phyloP scores from a whole-genome alignment of 2,329 filamentous ascomycete genomes.

The Colletotrichum sp. region DNA sequence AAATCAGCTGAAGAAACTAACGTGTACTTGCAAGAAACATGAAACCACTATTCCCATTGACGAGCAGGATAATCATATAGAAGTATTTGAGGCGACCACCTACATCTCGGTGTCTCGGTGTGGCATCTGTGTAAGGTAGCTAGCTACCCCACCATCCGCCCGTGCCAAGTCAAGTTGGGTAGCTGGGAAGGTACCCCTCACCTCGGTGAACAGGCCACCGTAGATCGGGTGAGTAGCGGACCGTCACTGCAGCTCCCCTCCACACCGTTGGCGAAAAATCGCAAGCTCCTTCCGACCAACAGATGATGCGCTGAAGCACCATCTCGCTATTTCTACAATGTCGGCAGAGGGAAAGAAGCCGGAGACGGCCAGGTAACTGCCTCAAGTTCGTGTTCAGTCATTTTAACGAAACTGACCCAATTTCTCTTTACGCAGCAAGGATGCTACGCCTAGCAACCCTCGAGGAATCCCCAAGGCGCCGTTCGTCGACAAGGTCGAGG shows the following conservation, averaged over 20 bases:
- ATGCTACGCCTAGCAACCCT: constrained; percentile 71
- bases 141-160: not conserved
- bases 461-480: constrained; percentile 84
- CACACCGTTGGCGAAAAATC: constrained; percentile 21
- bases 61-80: no score
- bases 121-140: not conserved
- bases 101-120: not conserved
- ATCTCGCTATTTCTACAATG: constrained; percentile 9
- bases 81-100: not conserved
- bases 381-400: not conserved
- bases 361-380: constrained; percentile 1
- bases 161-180: not conserved
- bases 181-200: constrained; percentile 4
- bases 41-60: not conserved
- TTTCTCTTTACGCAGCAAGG: constrained; percentile 40
- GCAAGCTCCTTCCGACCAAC: constrained; percentile 12
- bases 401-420: not conserved
- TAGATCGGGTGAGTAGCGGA: constrained; percentile 10
- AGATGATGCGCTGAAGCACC: constrained; percentile 15
- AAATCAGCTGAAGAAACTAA: not conserved
- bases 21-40: not conserved
- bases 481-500: constrained; percentile 87
- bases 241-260: constrained; percentile 22
- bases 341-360: constrained; percentile 16
- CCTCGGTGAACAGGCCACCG: constrained; percentile 22